Base-by-base conservation (phyloP, 129 eudicot genomes). In the Cynara cardunculus region DNA sequence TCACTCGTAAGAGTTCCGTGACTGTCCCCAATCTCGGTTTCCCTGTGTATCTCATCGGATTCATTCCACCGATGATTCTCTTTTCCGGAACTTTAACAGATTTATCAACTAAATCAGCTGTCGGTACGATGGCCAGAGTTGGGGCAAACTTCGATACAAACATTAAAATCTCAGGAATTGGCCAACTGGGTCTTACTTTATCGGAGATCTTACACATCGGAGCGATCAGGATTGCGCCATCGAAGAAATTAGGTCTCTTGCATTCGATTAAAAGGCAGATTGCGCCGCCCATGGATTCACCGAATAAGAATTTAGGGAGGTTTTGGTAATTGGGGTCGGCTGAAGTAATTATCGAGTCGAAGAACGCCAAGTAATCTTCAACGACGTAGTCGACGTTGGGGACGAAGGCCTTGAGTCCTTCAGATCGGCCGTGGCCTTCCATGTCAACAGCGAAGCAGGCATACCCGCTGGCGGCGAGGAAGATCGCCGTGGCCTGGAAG, bases 241-340 rank as follows among this genome's bases (percentile, higher is more conserved):
- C 80, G 72, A 91, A 91, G 16, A 77, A 77, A 0, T 78, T 65
- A 26, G 82, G 84, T n/a, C n/a, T 81, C 25, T 59, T 82, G 26
- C 87, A 82, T 31, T 85, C 86, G 31, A 89, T 88, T 71, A 92
- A 65, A 2, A 92, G 71, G 31, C 97, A 90, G 18, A 95, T 95
- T 22, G 99, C 97, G 5, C 99, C 99, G 0, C 99, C 99, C 97
- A 95, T 90, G 4, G 99, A 95, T 69, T 92, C 99, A 3, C 99
- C 99, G 28, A 61, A 84, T 26, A 95, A 59, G 83, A 92, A 95
- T 49, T 72, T 85, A 3, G 93, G 97, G 8, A 91, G 37, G 35
- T 56, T 27, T 44, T 78, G 26, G 18, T 76, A 82, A 3, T 59
- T 71, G 5, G 72, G 37, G 26, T 85, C 86, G n/a, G 34, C 79